Percentiles rank a stretch among this genome's conserved stretches.
phyloP scores from a whole-genome alignment of 1,139 yeast genomes.

The Suzukiozyma palmioleophila region DNA sequence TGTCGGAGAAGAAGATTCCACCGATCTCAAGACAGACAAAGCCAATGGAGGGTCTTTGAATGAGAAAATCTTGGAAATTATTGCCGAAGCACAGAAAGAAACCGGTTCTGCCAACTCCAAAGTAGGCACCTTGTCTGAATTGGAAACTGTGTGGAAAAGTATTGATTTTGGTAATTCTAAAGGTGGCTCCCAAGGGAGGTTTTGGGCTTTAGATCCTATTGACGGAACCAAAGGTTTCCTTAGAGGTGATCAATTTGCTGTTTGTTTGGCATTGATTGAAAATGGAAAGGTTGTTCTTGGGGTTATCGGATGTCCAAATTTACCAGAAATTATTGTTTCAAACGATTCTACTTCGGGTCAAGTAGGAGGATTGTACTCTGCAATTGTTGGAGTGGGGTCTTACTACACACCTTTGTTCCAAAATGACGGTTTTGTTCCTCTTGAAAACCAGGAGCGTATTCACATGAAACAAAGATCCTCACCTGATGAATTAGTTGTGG shows the following conservation, averaged over 20 bases:
- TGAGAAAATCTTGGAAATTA: constrained; percentile 46
- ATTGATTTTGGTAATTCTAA: constrained; percentile 76
- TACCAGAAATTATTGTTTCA: constrained; percentile 49
- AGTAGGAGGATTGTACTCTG: constrained; percentile 71
- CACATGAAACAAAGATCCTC: constrained; percentile 39
- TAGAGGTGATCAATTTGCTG: constrained; percentile 95
- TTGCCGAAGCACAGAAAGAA: constrained; percentile 40
- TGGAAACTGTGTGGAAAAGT: constrained; percentile 52
- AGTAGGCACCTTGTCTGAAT: constrained; percentile 40
- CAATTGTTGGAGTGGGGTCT: constrained; percentile 72
- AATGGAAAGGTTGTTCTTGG: constrained; percentile 85
- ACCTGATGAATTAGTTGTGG: constrained; percentile 57
- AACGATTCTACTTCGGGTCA: constrained; percentile 34
- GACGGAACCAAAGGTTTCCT: constrained; percentile 98
- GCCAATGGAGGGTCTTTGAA: constrained; percentile 28
- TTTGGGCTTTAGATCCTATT: constrained; percentile 97
- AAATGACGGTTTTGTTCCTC: constrained; percentile 27
- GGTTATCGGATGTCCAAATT: constrained; percentile 93
- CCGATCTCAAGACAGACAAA: constrained; percentile 48
- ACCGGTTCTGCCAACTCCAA: constrained; percentile 19
- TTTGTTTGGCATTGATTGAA: constrained; percentile 83
- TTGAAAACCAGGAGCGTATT: constrained; percentile 34
- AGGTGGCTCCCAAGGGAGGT: constrained; percentile 76
- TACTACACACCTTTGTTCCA: constrained; percentile 47
- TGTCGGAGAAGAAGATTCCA: constrained; percentile 93